These are phyloP conservation scores for Globisporangium canariense DNA, from an alignment of 352 stramenopile species.

Conservation along the genomic window DNA sequence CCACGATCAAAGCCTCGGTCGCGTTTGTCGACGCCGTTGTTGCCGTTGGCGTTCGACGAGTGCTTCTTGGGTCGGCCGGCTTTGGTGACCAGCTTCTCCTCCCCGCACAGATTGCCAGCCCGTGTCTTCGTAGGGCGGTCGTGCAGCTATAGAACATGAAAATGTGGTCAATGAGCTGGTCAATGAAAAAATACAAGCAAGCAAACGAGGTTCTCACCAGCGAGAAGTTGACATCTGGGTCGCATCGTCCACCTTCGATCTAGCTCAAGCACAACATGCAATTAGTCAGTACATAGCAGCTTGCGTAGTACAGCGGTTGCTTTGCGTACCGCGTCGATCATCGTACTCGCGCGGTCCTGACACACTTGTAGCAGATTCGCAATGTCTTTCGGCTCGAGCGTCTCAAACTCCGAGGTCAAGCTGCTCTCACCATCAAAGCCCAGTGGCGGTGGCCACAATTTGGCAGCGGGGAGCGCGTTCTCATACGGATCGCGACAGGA, in stretches of 20 bases:
- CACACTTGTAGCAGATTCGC: slow-evolving; percentile 65
- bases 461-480: slow-evolving; percentile 50
- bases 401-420: slow-evolving; percentile 68
- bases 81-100: neutral
- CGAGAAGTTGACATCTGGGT: slow-evolving; percentile 65
- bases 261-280: slow-evolving; percentile 19
- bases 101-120: neutral
- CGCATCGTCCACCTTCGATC: slow-evolving; percentile 60
- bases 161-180: neutral
- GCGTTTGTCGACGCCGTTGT: slow-evolving; percentile 12
- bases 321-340: slow-evolving; percentile 68
- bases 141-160: neutral
- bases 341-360: slow-evolving; percentile 58
- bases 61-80: slow-evolving; percentile 5
- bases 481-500: slow-evolving; percentile 57
- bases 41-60: neutral
- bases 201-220: slow-evolving; percentile 26
- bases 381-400: slow-evolving; percentile 59
- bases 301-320: neutral
- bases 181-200: neutral
- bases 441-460: slow-evolving; percentile 59
- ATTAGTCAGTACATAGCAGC: neutral
- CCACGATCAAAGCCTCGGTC: slow-evolving; percentile 40
- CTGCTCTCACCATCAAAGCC: slow-evolving; percentile 43
- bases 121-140: neutral